Evolutionary conservation across 345 rosid genomes (phyloP).

Genomic region (Salix dunnii): DNA sequence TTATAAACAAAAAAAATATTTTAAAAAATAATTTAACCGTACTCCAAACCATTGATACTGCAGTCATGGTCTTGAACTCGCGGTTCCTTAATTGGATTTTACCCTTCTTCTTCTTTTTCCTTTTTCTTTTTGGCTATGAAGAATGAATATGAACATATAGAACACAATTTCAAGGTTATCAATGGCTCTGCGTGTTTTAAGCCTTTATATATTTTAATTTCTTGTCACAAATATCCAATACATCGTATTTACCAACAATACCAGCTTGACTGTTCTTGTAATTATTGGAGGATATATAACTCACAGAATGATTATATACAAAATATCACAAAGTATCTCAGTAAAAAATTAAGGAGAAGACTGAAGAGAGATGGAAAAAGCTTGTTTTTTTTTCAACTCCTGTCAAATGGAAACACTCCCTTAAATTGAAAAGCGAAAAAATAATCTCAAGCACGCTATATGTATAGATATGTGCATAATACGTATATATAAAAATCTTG

Average conservation of each 20-base stretch:
- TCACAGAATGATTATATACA: too few relatives aligned
- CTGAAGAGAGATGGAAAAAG: background rate
- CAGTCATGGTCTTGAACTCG: too few relatives aligned
- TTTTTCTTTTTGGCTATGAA: too few relatives aligned
- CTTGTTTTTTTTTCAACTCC: background rate
- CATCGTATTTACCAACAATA: background rate
- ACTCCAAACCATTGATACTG: too few relatives aligned
- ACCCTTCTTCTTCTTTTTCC: too few relatives aligned
- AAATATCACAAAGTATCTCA: background rate
- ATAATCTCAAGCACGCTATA: background rate
- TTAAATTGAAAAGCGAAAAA: slow-evolving; percentile 11
- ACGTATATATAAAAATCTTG: background rate
- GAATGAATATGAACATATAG: background rate
- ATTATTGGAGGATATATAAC: too few relatives aligned
- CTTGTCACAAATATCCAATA: background rate
- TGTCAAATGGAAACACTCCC: background rate
- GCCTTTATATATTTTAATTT: too few relatives aligned
- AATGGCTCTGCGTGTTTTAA: background rate
- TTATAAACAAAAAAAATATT: too few relatives aligned
- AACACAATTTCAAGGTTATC: background rate
- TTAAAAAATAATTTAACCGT: too few relatives aligned
- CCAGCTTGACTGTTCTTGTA: background rate
- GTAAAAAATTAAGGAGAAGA: background rate
- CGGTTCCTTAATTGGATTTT: too few relatives aligned
- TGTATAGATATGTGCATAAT: background rate